Base-by-base conservation (phyloP, 1,284 basidiomycete species). In the Leccinum olivaceoglutinosum region DNA sequence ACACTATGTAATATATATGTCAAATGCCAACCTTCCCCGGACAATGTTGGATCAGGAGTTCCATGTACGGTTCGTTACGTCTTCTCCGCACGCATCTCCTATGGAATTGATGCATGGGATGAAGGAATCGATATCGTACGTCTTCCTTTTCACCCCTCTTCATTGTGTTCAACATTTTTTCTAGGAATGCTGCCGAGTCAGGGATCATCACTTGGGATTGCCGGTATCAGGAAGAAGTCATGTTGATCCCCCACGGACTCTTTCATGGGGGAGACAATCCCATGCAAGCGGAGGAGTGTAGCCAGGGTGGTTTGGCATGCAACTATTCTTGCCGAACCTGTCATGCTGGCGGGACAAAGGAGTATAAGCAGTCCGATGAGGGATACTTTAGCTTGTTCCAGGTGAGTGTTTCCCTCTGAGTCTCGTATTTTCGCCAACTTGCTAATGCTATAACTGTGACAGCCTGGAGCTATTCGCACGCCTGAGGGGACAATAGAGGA, bases 31-130 rank as follows among this genome's bases (percentile, higher is more conserved):
- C 1, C 25, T 67, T 4, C 59, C 36, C 12, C 4, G 55, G 4
- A 54, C 66, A 18, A 21, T 66, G 63, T 18, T 65, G 66, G 16
- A 76, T 66, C 64, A 71, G 12, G 73, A 77, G 56, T 73, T 70
- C 36, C 63, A 41, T 60, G 60, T 76, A 5, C 63, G 54, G 6
- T 77, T 77, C 64, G 70, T 75, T 1, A 60, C 66, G 1, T 67
- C 68, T 4, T 76, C 75, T 3, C 75, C 71, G 3, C 68, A 76
- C 65, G 71, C 73, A 1, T 18, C 70, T 0, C 69, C 69, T 1
- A 64, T 72, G 59, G 74, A 76, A 36, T 38, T 72, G 1, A 68
- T 74, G 63, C 18, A 63, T n/a, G 16, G 41, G 18, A 51, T 76
- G 18, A 64, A 64, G 14, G 64, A 70, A 3, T 69, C 67, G 0